Base-by-base conservation (phyloP, 2,329 filamentous ascomycete genomes). In the Fusarium anthophilum region DNA sequence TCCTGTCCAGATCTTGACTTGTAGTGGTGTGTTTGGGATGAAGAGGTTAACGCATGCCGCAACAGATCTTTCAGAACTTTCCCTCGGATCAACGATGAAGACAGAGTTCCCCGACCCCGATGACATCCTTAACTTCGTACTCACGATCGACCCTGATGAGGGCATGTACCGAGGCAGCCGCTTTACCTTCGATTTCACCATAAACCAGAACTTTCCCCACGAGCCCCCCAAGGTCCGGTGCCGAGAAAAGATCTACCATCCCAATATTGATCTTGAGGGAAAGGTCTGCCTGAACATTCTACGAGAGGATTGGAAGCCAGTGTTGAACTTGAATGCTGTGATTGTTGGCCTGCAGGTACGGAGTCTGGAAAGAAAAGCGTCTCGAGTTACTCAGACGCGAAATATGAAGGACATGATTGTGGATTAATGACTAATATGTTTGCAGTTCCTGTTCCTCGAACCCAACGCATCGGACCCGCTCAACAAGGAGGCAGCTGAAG, bases 251-350 rank as follows among this genome's bases (percentile, higher is more conserved):
- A 98, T 99, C 79, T 99, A 99, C 86, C 96, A 99, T 82, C 96
- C 96, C 11, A 99, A 99, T 84, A 99, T 99, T 81, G 96, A 99
- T 80, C 89, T 98, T 45, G 94, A 98, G 82, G 96, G 96, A 77
- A 99, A 99, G 81, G 95, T 99, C 72, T 99, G 96, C 86, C 85
- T 99, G 80, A 99, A 99, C 83, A 99, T 99, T 79, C 84, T 99
- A 80, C 88, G 96, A 71, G 96, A 99, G 85, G 96, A 99, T 86
- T 99, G 96, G 96, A 99, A 98, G 87, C 96, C 96, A 0, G 96
- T 99, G 50, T 86, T 99, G 81, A 98, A 98, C 82, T 84, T 99
- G 81, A 98, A 98, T 81, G 95, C 96, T 22, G 95, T 98, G 45
- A 96, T 99, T 76, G 95, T 98, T 60, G 96, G 96, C 47, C 85